Percentiles rank a stretch among this genome's conserved stretches.
Conservation (phyloP, 805 yeast genomes). For the Ascoidea rubescens region DNA sequence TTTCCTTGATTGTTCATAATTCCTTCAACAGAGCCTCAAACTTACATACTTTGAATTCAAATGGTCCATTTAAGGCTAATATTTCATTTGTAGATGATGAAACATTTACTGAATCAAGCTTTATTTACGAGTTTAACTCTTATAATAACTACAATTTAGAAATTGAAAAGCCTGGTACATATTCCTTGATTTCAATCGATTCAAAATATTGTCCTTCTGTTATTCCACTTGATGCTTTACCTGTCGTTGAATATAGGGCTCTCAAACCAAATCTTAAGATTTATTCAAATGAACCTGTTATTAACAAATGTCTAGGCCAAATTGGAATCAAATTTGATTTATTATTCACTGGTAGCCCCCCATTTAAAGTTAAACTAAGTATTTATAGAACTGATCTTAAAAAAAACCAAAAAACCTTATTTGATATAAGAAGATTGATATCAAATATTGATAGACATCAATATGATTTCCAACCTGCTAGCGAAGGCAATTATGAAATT, state of each 20-base stretch:
- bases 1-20: constrained; percentile 7
- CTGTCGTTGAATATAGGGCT: constrained; percentile 24
- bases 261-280: constrained; percentile 28
- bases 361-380: constrained; percentile 54
- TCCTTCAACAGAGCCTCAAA: background rate
- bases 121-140: constrained; percentile 16
- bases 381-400: constrained; percentile 38
- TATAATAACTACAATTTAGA: constrained; percentile 18
- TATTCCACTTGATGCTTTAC: constrained; percentile 44
- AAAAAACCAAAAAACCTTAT: constrained; percentile 18
- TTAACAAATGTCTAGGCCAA: constrained; percentile 86
- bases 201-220: constrained; percentile 59
- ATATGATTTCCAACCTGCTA: constrained; percentile 60
- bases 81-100: constrained; percentile 19
- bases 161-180: constrained; percentile 52
- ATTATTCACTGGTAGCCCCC: constrained; percentile 62
- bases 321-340: constrained; percentile 72
- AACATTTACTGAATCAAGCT: constrained; percentile 11
- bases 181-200: constrained; percentile 35
- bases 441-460: constrained; percentile 34
- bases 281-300: constrained; percentile 31
- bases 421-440: constrained; percentile 21
- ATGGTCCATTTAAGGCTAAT: constrained; percentile 21
- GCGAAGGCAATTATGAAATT: constrained; percentile 72
- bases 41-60: constrained; percentile 1